phyloP scores from a whole-genome alignment of 1,284 basidiomycete genomes.

The Rhodofomes roseus region DNA sequence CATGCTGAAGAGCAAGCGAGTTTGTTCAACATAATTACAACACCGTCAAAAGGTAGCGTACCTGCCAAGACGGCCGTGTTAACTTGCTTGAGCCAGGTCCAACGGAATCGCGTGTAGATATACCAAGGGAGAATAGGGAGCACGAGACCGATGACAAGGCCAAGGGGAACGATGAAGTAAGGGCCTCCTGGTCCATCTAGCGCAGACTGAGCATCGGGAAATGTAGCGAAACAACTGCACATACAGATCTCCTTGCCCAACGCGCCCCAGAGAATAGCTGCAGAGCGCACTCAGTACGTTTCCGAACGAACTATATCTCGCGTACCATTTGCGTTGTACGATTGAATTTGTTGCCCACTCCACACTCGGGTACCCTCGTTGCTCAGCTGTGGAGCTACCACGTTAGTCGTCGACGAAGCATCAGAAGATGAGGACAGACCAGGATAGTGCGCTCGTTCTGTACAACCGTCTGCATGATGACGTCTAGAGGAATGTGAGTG shows the following conservation, averaged over 20 bases:
- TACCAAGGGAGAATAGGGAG: slow-evolving; percentile 7
- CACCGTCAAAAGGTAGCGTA: not conserved
- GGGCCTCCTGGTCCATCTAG: slow-evolving; percentile 40
- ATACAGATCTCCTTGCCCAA: slow-evolving; percentile 34
- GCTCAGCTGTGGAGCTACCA: slow-evolving; percentile 24
- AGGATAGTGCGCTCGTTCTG: slow-evolving; percentile 22
- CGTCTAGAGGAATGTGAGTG: slow-evolving; percentile 5
- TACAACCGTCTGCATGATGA: slow-evolving; percentile 27
- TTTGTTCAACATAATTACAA: not conserved
- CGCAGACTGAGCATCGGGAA: not conserved
- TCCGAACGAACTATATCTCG: too few relatives aligned
- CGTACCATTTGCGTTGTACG: slow-evolving; percentile 43
- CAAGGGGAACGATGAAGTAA: slow-evolving; percentile 9
- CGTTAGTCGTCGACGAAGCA: not conserved
- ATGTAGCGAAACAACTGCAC: slow-evolving; percentile 22
- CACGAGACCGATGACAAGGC: slow-evolving; percentile 8
- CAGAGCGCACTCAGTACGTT: not conserved
- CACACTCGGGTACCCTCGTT: slow-evolving; percentile 44
- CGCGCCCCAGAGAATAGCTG: slow-evolving; percentile 56
- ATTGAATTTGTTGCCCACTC: slow-evolving; percentile 43
- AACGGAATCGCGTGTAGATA: slow-evolving; percentile 4
- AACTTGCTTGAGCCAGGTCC: slow-evolving; percentile 6
- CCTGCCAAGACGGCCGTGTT: slow-evolving; percentile 7
- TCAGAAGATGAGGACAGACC: not conserved
- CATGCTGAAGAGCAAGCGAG: not conserved